Base-by-base conservation (phyloP, 1,284 basidiomycete species). In the Apiotrichum gracile region DNA sequence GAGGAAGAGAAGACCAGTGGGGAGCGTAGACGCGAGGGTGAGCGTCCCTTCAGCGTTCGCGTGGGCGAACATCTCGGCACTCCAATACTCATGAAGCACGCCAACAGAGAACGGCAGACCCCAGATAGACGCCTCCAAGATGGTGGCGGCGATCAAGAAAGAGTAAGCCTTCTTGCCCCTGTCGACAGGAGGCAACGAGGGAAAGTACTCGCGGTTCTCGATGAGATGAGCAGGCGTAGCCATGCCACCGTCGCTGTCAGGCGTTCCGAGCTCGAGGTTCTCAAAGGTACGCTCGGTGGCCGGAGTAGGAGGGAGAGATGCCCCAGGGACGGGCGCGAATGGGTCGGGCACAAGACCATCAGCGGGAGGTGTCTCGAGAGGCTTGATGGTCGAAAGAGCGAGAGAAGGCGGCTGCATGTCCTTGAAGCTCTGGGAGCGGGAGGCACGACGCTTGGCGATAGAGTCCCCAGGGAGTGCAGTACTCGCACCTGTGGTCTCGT, bases 61-160 rank as follows among this genome's bases (percentile, higher is more conserved):
- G 19, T 13, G 13, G 5, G 22, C 16, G 49, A 76, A 76, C 22
- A 72, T 52, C 17, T 51, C 56, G 35, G 58, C 57, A 6, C 62
- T 66, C 72, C 73, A 75, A 51, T 72, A 75, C 33, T 62, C 61
- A 54, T 70, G 67, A 40, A 47, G 60, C 19, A 73, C 64, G 55
- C 70, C 70, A 43, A 71, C 63, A 16, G 67, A 64, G 52, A 66
- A 74, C n/a, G 69, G 69, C n/a, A 74, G 48, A 4, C 73, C 73
- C 66, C 70, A 75, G 6, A 73, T 62, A 12, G 67, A 45, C 10
- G 61, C 55, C 57, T 75, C 73, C 25, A 68, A 62, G 6, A 63
- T 39, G 4, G 70, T 71, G 1, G 71, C 72, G 3, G 59, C 68
- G 1, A 61, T 40, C 8, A 74, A 60, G 58, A 72, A 76, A 0